Evolutionary conservation across 2,329 filamentous ascomycete genomes (phyloP), one percentile per base, ranked within the genome.

Genomic region (Aspergillus sergii): DNA sequence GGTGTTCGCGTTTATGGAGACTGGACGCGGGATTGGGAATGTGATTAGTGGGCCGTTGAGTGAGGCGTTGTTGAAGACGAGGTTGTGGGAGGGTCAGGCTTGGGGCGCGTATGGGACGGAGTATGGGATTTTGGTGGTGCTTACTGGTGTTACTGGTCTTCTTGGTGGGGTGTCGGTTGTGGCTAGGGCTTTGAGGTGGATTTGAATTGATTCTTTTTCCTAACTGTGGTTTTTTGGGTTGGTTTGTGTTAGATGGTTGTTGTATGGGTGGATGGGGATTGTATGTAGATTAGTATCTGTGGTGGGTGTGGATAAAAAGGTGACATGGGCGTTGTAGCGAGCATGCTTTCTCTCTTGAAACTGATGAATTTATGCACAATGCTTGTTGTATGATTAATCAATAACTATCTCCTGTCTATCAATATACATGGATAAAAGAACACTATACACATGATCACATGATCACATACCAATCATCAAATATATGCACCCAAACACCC

Each of bases 1-100:
- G 65, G 76, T 85, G 1, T 83, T 85, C 61, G 80, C 79, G 0
- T 76, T 81, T 16, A 73, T 86, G 59, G 79, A 79, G 11, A 80
- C 80, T 10, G 83, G 83, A 0, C 81, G 83, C 51, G 84, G 84
- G 0, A 77, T 86, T 23, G 84, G 84, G 4, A 83, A 81, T 69
- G 73, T 86, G 11, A 78, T 81, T 11, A 81, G 78, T 63, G 84
- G 84, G 3, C 84, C 84, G 0, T 70, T 86, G 48, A 85, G 83
- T 55, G 83, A 85, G 68, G 75, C 76, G 30, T 71, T 76, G 53
- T 21, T 75, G 1, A 57, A 62, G 19, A 66, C 59, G 16, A 68
- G 66, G 41, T 32, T 46, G 8, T 69, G 68, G 66, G 48, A 66
- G 28, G 66, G 54, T 6, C 54, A 62, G 28, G 68, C 66, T 2